Conservation (phyloP, 1,139 yeast genomes). For the Candida freyschussii region DNA sequence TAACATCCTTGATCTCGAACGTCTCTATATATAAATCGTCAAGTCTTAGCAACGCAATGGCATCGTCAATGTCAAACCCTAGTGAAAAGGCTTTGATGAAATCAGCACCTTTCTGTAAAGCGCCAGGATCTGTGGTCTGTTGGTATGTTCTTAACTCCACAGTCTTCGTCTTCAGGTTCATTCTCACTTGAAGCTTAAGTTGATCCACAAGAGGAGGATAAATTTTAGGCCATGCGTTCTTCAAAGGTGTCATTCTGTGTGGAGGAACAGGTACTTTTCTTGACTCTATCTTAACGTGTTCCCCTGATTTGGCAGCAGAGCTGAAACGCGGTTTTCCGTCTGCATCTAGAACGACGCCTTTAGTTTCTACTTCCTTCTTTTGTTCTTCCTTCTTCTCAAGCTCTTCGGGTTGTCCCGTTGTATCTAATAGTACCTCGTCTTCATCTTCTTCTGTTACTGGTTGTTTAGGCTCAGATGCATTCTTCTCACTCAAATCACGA, state of each 20-base stretch:
- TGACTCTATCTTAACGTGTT: slow-evolving; percentile 72
- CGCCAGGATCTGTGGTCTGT: slow-evolving; percentile 84
- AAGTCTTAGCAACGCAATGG: slow-evolving; percentile 86
- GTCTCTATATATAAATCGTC: slow-evolving; percentile 97
- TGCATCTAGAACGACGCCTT: slow-evolving; percentile 71
- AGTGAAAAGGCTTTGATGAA: slow-evolving; percentile 90
- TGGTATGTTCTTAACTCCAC: slow-evolving; percentile 84
- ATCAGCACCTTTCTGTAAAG: slow-evolving; percentile 96
- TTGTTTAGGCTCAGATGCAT: slow-evolving; percentile 18
- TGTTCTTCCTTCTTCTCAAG: slow-evolving; percentile 22
- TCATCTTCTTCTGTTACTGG: slow-evolving; percentile 32
- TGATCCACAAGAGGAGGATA: slow-evolving; percentile 96
- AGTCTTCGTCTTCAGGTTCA: slow-evolving; percentile 81
- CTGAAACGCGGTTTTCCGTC: slow-evolving; percentile 87
- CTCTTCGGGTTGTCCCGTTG: slow-evolving; percentile 35
- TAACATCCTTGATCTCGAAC: slow-evolving; percentile 94
- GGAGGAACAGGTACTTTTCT: slow-evolving; percentile 95
- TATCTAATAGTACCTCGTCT: slow-evolving; percentile 71
- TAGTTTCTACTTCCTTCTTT: slow-evolving; percentile 33
- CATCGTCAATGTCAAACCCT: slow-evolving; percentile 96
- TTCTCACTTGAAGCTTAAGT: slow-evolving; percentile 88
- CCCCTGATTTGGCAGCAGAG: slow-evolving; percentile 62
- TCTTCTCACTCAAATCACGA: slow-evolving; percentile 15
- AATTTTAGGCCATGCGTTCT: slow-evolving; percentile 85
- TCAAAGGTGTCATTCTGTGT: slow-evolving; percentile 91